Evolutionary conservation across 2,329 filamentous ascomycete species (phyloP), one percentile per base, ranked within the genome.

Genomic region (Grosmannia penicillata): DNA sequence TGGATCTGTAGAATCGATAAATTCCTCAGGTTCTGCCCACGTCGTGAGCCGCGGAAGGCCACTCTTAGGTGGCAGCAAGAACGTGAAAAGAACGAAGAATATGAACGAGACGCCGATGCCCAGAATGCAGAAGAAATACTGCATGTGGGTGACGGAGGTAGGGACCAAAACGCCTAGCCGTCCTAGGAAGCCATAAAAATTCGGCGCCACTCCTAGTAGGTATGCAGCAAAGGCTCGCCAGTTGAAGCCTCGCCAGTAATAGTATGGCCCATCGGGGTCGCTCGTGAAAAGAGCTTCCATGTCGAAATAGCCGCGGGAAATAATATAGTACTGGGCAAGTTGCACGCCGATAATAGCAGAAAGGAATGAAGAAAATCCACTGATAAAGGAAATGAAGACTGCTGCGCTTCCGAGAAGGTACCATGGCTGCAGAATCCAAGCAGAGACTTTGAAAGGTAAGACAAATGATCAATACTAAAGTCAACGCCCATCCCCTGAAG

Each of bases 261-360:
- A 45, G 31, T 49, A 49, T 4, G 38, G 33, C 4, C 40, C 40
- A 3, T 17, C 3, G 4, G 18, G 32, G 18, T 33, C 33, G 14
- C 21, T 27, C 7, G n/a, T 34, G 25, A 40, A 63, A 0, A 61
- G 47, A 13, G 55, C 54, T 8, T 53, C 49, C 13, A 63, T 53
- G 6, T 54, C 40, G 1, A 62, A 45, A 23, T 53, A 49, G 2
- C 59, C 56, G 1, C 55, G 52, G 1, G 49, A 45, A 22, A 65
- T 50, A n/a, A 63, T 38, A 37, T 59, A 62, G 48, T 66, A 65
- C 39, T 65, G 53, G 38, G 53, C 56, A 2, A 64, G 48, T 8
- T 64, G 39, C 2, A 65, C 51, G 4, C 62, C 62, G 0, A 57
- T 55, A 27, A 65, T 63, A 4, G 60, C 47, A 0, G 55, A 55